Evolutionary conservation across 805 yeast genomes (phyloP), one percentile per base, ranked within the genome.

Genomic region (Zygoascus ofunaensis): DNA sequence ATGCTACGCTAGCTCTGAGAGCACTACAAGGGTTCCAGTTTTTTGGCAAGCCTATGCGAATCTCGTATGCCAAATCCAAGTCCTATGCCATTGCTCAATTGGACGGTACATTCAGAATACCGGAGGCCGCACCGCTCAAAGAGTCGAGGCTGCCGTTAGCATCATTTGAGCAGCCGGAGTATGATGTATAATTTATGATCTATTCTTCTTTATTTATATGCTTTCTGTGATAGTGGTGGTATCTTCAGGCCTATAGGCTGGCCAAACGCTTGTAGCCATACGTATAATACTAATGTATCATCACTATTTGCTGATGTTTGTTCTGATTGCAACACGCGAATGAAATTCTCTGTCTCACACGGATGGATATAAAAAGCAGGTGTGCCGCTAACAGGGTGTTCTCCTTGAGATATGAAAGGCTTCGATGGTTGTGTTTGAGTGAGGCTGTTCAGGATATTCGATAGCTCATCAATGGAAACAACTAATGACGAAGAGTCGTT

Each of bases 351-450:
- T 0, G 71, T 61, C 34, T 63, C 61, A 52, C 76, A 71, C 3
- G 75, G 74, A 48, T 71, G 76, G 0, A 71, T 34, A 41, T 58
- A 61, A 42, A 59, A 52, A 14, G 48, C 37, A 4, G 62, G 62
- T 34, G 48, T 44, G 3, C 58, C 57, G 26, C 49, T 46, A 7
- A 50, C n/a, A 4, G 64, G 64, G 42, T 57, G 62, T 34, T 56
- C 65, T 2, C 52, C 51, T 30, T 53, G 56, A 23, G 55, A 44
- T 15, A 26, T 14, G 15, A 33, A 46, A 5, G 44, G 40, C 8
- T 19, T 8, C 12, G 45, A 17, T 4, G n/a, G n/a, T n/a, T n/a
- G n/a, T n/a, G n/a, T n/a, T n/a, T n/a, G n/a, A n/a, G n/a, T n/a
- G n/a, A n/a, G n/a, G n/a, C n/a, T n/a, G n/a, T n/a, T n/a, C n/a